Evolutionary conservation across 2,329 filamentous ascomycete species (phyloP).

Genomic region (Colletotrichum echinochloae): DNA sequence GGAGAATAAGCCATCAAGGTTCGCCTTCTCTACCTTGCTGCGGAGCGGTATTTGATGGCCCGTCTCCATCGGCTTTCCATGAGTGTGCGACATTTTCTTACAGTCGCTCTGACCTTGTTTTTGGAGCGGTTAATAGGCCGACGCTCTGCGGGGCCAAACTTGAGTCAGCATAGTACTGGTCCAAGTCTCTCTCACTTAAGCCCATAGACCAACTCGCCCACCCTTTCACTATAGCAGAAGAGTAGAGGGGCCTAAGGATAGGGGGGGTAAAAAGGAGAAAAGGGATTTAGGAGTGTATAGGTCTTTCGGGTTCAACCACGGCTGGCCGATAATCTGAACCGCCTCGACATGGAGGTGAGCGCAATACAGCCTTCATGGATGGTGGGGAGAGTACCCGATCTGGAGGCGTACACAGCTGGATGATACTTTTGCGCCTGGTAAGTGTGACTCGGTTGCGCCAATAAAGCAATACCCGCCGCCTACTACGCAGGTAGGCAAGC

Average conservation of each 20-base stretch:
- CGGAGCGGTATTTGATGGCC: slow-evolving; percentile 2
- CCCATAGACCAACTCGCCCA: too few species aligned
- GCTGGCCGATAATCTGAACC: neutral
- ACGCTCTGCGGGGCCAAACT: too few species aligned
- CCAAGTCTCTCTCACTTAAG: neutral
- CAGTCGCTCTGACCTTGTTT: slow-evolving; percentile 10
- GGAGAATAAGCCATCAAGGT: slow-evolving; percentile 32
- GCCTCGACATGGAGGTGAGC: slow-evolving; percentile 28
- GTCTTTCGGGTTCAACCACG: too few species aligned
- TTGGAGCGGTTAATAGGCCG: too few species aligned
- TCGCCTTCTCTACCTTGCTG: neutral
- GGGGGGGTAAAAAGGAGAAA: too few species aligned
- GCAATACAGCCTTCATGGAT: slow-evolving; percentile 25
- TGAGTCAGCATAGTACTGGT: too few species aligned
- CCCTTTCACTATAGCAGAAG: too few species aligned
- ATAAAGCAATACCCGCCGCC: neutral
- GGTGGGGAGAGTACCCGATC: slow-evolving; percentile 2
- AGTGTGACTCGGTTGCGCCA: neutral
- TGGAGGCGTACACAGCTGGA: slow-evolving; percentile 12
- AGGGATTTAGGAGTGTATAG: too few species aligned
- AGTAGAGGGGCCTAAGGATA: too few species aligned
- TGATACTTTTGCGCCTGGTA: neutral
- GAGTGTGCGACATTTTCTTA: slow-evolving; percentile 21
- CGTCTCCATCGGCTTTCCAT: slow-evolving; percentile 6
- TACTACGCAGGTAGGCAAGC: too few species aligned